Evolutionary conservation across 768 basidiomycete genomes (phyloP).

Genomic region (Chiua virens): DNA sequence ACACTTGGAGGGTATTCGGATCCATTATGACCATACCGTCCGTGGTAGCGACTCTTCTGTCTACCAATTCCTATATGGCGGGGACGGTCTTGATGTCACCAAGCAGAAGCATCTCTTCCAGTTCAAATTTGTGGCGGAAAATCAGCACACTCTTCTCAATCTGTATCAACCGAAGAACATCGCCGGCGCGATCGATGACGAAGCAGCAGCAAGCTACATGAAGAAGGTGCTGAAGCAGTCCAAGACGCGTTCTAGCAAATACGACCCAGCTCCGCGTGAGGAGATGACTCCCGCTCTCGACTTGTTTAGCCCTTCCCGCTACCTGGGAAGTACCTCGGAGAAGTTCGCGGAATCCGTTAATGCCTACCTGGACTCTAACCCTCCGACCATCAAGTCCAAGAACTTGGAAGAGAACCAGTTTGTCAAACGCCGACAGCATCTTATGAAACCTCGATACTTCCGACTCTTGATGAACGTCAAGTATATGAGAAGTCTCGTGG

Average conservation of each 20-base stretch:
- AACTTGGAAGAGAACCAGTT: slow-evolving; percentile 38
- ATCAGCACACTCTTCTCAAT: slow-evolving; percentile 75
- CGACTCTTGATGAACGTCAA: slow-evolving; percentile 84
- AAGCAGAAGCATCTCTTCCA: slow-evolving; percentile 94
- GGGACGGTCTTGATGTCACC: slow-evolving; percentile 94
- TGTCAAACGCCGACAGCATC: slow-evolving; percentile 46
- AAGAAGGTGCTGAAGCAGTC: slow-evolving; percentile 85
- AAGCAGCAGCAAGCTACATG: slow-evolving; percentile 75
- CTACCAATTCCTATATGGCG: slow-evolving; percentile 96
- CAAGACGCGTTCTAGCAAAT: slow-evolving; percentile 40
- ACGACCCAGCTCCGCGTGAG: slow-evolving; percentile 51
- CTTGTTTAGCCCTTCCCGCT: slow-evolving; percentile 72
- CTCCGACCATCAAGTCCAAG: slow-evolving; percentile 47
- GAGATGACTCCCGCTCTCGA: slow-evolving; percentile 73
- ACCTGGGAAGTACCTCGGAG: slow-evolving; percentile 90
- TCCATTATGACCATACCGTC: slow-evolving; percentile 98
- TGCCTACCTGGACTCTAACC: slow-evolving; percentile 76
- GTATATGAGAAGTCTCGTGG: slow-evolving; percentile 90
- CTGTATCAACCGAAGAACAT: slow-evolving; percentile 64
- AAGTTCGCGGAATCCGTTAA: slow-evolving; percentile 80
- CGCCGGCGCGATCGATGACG: slow-evolving; percentile 58
- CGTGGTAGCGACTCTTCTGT: slow-evolving; percentile 92
- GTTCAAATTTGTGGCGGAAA: slow-evolving; percentile 91
- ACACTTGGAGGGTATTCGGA: slow-evolving; percentile 93
- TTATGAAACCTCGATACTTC: slow-evolving; percentile 61